A percentile compares a stretch with the other conserved stretches of the same genome.
Evolutionary conservation across 2,329 filamentous ascomycete genomes (phyloP).

Genomic region (Arthroderma sp.): DNA sequence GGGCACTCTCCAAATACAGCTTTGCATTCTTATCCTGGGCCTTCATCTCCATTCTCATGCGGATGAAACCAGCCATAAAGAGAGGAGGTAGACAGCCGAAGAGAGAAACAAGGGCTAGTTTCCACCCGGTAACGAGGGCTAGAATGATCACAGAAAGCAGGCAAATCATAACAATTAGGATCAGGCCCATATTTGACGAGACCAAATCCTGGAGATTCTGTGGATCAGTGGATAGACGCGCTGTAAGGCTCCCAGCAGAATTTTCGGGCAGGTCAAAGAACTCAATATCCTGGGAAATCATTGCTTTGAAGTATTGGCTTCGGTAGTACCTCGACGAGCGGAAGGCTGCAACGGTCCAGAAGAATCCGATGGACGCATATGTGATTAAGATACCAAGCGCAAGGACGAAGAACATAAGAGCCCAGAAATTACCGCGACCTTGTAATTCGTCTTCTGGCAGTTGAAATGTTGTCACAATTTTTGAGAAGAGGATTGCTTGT

Average conservation of each 20-base stretch:
- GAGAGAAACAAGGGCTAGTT: slow-evolving; percentile 56
- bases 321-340: slow-evolving; percentile 14
- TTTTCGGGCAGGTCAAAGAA: slow-evolving; percentile 19
- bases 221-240: slow-evolving; percentile 68
- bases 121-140: slow-evolving; percentile 62
- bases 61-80: slow-evolving; percentile 21
- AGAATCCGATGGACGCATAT: slow-evolving; percentile 16
- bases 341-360: slow-evolving; percentile 14
- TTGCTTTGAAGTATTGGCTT: slow-evolving; percentile 18
- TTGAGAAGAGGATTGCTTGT: slow-evolving; percentile 33
- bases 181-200: slow-evolving; percentile 67
- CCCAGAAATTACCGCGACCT: slow-evolving; percentile 32
- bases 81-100: slow-evolving; percentile 34
- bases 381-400: slow-evolving; percentile 28
- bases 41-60: slow-evolving; percentile 40
- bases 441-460: slow-evolving; percentile 13
- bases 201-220: slow-evolving; percentile 46
- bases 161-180: slow-evolving; percentile 63
- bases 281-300: slow-evolving; percentile 22
- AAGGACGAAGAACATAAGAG: slow-evolving; percentile 38
- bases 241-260: slow-evolving; percentile 49
- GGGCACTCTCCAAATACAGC: slow-evolving; percentile 38
- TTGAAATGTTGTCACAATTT: slow-evolving; percentile 19
- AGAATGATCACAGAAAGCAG: slow-evolving; percentile 57
- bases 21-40: slow-evolving; percentile 37